Percentiles rank a stretch among this genome's conserved stretches.
phyloP scores from a whole-genome alignment of 495 filamentous ascomycete genomes.

The Peziza echinospora region DNA sequence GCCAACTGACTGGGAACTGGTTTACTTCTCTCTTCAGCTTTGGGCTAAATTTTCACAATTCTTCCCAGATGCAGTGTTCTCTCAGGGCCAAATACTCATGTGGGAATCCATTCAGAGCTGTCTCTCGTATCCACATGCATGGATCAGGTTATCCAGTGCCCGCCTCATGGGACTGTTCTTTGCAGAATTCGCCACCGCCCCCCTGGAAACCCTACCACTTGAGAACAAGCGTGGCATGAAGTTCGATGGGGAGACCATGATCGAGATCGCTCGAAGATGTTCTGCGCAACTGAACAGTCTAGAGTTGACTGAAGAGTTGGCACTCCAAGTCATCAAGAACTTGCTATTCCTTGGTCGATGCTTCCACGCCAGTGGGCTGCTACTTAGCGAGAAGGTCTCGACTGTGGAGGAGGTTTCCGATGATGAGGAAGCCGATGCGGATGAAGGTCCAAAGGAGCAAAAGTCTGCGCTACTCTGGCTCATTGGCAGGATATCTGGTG shows the following conservation, averaged over 20 bases:
- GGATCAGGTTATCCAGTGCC: slow-evolving; percentile 55
- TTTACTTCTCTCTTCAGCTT: slow-evolving; percentile 50
- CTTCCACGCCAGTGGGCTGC: slow-evolving; percentile 40
- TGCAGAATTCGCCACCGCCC: slow-evolving; percentile 48
- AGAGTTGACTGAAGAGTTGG: slow-evolving; percentile 43
- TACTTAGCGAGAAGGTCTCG: slow-evolving; percentile 24
- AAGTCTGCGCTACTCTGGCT: slow-evolving; percentile 45
- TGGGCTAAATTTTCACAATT: slow-evolving; percentile 44
- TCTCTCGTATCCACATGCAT: slow-evolving; percentile 48
- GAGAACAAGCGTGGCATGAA: slow-evolving; percentile 46
- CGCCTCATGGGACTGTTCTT: slow-evolving; percentile 58
- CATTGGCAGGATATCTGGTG: slow-evolving; percentile 47
- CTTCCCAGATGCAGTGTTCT: slow-evolving; percentile 39
- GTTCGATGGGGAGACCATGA: slow-evolving; percentile 41
- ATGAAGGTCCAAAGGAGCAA: slow-evolving; percentile 6
- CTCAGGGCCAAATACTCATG: slow-evolving; percentile 30
- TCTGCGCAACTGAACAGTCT: slow-evolving; percentile 44
- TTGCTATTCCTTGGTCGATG: slow-evolving; percentile 51
- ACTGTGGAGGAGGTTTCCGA: slow-evolving; percentile 22
- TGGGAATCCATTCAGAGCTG: slow-evolving; percentile 47
- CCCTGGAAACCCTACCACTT: slow-evolving; percentile 37
- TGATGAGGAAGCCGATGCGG: slow-evolving; percentile 19
- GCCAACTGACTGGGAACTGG: slow-evolving; percentile 47
- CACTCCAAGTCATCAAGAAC: slow-evolving; percentile 51
- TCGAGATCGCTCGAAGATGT: slow-evolving; percentile 39